These are phyloP conservation scores for Cunninghamia lanceolata DNA, from an alignment of 75 land plant species.

Conservation along the genomic window DNA sequence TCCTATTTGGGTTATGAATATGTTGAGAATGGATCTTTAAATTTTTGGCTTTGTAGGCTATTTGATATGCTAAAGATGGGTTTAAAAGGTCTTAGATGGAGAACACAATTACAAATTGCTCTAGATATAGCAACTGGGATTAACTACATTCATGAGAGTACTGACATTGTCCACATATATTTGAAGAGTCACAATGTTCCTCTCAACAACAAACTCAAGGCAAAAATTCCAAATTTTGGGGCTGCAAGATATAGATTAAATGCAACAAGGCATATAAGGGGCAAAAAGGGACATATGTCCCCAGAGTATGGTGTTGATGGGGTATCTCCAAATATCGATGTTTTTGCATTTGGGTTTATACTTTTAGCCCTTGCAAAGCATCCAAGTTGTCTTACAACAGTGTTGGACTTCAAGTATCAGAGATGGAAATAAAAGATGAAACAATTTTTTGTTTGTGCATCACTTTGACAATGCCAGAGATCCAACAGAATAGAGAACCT, in stretches of 20 bases:
- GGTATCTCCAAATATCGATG: conserved; percentile 34
- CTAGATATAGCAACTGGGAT: conserved; percentile 48
- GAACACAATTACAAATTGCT: conserved; percentile 29
- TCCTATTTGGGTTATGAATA: conserved; percentile 38
- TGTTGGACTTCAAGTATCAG: neutral
- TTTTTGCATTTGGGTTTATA: conserved; percentile 44
- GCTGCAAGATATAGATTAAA: conserved; percentile 20
- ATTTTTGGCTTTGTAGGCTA: conserved; percentile 22
- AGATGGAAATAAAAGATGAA: neutral
- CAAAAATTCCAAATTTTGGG: conserved; percentile 45
- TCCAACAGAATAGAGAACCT: neutral
- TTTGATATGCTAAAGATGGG: neutral
- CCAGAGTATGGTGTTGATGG: conserved; percentile 37
- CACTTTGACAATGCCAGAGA: neutral
- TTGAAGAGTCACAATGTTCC: conserved; percentile 47
- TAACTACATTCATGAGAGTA: conserved; percentile 44
- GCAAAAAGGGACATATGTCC: conserved; percentile 46
- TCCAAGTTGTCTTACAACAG: neutral
- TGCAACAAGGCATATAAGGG: conserved; percentile 33
- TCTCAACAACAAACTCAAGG: conserved; percentile 35
- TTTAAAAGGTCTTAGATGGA: conserved; percentile 20
- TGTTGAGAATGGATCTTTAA: conserved; percentile 44
- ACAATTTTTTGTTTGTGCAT: neutral
- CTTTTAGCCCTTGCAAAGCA: conserved; percentile 9
- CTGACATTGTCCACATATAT: conserved; percentile 40